A percentile compares a stretch with the other conserved stretches of the same genome.
Conservation (phyloP, 2,329 filamentous ascomycete genomes). For the Trichoderma hamatum region DNA sequence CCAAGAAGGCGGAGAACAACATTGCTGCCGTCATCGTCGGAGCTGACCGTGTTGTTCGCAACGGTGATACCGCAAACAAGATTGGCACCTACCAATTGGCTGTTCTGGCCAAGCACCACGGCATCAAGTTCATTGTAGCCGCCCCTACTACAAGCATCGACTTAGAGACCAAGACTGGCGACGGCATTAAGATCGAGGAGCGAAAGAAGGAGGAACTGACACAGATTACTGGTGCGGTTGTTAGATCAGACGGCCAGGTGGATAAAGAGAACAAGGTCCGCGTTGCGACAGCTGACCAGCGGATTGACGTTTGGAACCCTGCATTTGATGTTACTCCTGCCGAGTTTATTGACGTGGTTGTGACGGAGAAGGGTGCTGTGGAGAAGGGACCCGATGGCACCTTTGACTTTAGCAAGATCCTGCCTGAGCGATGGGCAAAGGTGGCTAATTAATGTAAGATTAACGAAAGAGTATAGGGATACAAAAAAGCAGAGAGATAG, state of each 20-base stretch:
- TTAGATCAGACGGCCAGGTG: constrained; percentile 64
- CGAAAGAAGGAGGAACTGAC: constrained; percentile 81
- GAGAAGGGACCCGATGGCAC: constrained; percentile 72
- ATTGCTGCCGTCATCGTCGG: constrained; percentile 91
- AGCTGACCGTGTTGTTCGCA: constrained; percentile 91
- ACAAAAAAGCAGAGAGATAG: not conserved
- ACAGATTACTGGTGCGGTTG: constrained; percentile 76
- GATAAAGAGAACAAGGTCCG: constrained; percentile 66
- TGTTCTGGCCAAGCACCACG: constrained; percentile 85
- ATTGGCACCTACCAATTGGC: constrained; percentile 94
- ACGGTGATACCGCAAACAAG: constrained; percentile 98
- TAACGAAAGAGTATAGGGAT: not conserved
- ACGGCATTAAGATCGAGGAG: constrained; percentile 88
- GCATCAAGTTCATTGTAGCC: constrained; percentile 91
- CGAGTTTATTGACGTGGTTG: constrained; percentile 86
- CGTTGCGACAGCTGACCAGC: constrained; percentile 77
- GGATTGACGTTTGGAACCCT: constrained; percentile 92
- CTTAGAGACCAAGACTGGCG: constrained; percentile 73
- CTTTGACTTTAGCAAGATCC: constrained; percentile 65
- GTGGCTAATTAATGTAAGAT: constrained; percentile 30
- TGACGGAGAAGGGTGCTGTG: constrained; percentile 88
- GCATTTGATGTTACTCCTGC: constrained; percentile 94
- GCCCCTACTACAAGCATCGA: constrained; percentile 95
- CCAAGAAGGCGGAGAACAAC: constrained; percentile 62
- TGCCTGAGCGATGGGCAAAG: constrained; percentile 58